phyloP scores from a whole-genome alignment of 2,329 filamentous ascomycete genomes.

The Grosmannia huntii region DNA sequence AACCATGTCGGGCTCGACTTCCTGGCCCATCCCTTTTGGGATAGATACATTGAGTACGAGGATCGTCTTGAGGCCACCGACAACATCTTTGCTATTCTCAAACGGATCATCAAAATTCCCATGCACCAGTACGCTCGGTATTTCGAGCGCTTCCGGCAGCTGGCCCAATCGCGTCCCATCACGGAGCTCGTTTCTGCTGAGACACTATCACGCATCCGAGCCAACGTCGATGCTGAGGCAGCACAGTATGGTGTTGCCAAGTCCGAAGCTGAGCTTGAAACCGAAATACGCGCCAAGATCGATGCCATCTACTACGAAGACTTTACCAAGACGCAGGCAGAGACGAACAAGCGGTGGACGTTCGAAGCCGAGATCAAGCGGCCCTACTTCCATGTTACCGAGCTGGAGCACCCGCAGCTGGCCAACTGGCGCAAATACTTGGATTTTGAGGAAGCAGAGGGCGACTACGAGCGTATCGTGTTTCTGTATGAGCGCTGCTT shows the following conservation, averaged over 20 bases:
- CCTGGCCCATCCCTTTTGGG: constrained; percentile 91
- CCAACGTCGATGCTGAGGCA: constrained; percentile 58
- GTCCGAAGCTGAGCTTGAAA: constrained; percentile 67
- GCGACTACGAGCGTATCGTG: constrained; percentile 58
- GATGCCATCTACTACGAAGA: constrained; percentile 70
- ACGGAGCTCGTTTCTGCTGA: constrained; percentile 59
- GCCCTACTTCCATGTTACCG: constrained; percentile 92
- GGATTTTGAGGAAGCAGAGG: constrained; percentile 85
- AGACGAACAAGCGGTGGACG: constrained; percentile 87
- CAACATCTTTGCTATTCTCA: constrained; percentile 72
- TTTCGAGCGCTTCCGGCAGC: constrained; percentile 75
- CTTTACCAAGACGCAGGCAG: constrained; percentile 69
- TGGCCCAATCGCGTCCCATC: constrained; percentile 62
- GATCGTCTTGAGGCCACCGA: constrained; percentile 76
- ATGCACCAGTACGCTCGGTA: constrained; percentile 95
- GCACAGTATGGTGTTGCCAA: constrained; percentile 35
- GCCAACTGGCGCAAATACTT: constrained; percentile 92
- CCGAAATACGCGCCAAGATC: constrained; percentile 67
- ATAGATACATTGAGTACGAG: constrained; percentile 96
- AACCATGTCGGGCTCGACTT: constrained; percentile 83
- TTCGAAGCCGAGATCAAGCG: constrained; percentile 92
- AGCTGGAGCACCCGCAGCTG: constrained; percentile 75
- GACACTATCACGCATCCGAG: constrained; percentile 52
- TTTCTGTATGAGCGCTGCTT: constrained; percentile 91
- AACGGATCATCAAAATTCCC: constrained; percentile 74